These are phyloP conservation scores for Kodamaea fukazawae DNA, from an alignment of 805 yeast species.

Conservation along the genomic window DNA sequence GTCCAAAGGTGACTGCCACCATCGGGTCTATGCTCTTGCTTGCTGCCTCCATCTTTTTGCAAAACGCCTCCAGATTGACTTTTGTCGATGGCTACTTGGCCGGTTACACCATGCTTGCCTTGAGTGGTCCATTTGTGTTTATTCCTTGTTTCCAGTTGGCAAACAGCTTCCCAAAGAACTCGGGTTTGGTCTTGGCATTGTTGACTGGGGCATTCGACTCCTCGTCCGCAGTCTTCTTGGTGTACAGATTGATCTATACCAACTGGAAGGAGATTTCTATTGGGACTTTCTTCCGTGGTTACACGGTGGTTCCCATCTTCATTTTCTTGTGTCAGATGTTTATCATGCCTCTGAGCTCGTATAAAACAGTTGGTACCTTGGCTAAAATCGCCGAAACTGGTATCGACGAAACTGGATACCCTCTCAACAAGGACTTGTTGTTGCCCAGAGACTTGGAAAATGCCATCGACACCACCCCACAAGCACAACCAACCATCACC, in stretches of 20 bases:
- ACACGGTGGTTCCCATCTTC: conserved; percentile 74
- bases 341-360: conserved; percentile 77
- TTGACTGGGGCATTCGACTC: conserved; percentile 88
- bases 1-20: conserved; percentile 77
- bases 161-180: conserved; percentile 43
- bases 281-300: conserved; percentile 59
- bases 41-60: conserved; percentile 51
- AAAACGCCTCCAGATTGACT: conserved; percentile 33
- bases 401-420: conserved; percentile 65
- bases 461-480: conserved; percentile 17
- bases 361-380: conserved; percentile 66
- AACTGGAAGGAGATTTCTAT: conserved; percentile 42
- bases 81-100: conserved; percentile 59
- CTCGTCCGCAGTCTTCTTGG: conserved; percentile 80
- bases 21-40: conserved; percentile 64
- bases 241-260: conserved; percentile 66
- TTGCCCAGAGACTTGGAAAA: conserved; percentile 31
- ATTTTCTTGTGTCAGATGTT: conserved; percentile 69
- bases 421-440: conserved; percentile 46
- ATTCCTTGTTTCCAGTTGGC: conserved; percentile 89
- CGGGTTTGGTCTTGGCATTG: conserved; percentile 29
- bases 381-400: conserved; percentile 73
- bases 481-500: conserved; percentile 36
- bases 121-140: conserved; percentile 93
- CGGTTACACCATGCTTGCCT: conserved; percentile 76